Evolutionary conservation across 73 alveolate genomes (phyloP).

Genomic region (Tetrahymena elliotti): DNA sequence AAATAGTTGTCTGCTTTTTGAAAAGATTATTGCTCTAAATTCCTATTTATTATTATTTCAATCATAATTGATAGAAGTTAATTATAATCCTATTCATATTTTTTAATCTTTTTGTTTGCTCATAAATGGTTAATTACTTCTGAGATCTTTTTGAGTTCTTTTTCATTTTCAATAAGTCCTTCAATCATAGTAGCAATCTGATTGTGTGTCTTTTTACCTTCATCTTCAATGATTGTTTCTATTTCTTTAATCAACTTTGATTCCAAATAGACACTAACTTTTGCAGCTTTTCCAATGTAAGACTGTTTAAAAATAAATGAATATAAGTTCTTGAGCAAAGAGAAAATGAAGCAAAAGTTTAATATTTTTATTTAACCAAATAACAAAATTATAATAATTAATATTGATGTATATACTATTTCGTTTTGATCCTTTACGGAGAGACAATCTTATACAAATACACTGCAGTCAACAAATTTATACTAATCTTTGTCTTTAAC

Average conservation of each 20-base stretch:
- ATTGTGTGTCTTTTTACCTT: not conserved
- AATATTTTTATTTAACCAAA: too few species aligned
- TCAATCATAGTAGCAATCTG: constrained; percentile 36
- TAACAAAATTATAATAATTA: too few species aligned
- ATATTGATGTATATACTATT: not conserved
- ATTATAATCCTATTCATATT: not conserved
- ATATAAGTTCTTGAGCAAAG: too few species aligned
- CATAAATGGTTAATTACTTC: not conserved
- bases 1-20: not conserved
- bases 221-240: constrained; percentile 19
- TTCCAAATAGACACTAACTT: not conserved
- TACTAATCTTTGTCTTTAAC: not conserved
- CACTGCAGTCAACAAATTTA: not conserved
- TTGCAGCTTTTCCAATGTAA: not conserved
- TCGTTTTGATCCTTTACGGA: constrained; percentile 37
- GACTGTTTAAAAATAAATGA: not conserved
- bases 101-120: not conserved
- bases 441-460: not conserved
- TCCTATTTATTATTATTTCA: too few species aligned
- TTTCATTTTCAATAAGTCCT: not conserved
- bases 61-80: too few species aligned
- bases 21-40: not conserved
- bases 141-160: constrained; percentile 9
- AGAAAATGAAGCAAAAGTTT: too few species aligned
- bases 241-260: constrained; percentile 17